These are phyloP conservation scores for Sphaerobolus stellatus DNA, from an alignment of 1,284 basidiomycete species.

Conservation along the genomic window DNA sequence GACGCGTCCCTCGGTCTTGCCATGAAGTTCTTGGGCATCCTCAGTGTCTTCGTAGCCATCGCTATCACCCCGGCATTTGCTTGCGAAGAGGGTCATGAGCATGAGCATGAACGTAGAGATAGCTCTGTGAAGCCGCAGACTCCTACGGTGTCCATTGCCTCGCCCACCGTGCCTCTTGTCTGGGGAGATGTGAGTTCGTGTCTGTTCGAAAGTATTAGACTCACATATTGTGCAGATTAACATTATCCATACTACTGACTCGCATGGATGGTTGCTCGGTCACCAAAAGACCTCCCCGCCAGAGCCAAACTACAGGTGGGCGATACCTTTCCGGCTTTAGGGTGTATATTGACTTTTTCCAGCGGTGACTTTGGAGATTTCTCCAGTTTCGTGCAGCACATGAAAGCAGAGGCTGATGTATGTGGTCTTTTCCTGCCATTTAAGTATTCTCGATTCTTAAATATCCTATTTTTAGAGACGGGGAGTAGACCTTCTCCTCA, in stretches of 20 bases:
- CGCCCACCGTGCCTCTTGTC: conserved; percentile 59
- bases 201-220: background rate
- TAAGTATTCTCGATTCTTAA: background rate
- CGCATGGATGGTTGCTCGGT: conserved; percentile 63
- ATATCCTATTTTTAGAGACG: conserved; percentile 43
- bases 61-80: background rate
- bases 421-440: background rate
- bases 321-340: background rate
- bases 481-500: conserved; percentile 67
- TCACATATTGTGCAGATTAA: conserved; percentile 39
- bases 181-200: conserved; percentile 62
- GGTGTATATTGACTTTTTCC: background rate
- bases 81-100: background rate
- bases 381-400: conserved; percentile 76
- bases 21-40: no score
- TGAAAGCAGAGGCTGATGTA: conserved; percentile 70
- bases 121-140: background rate
- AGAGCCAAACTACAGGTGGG: conserved; percentile 72
- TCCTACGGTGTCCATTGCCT: conserved; percentile 35
- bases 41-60: no score
- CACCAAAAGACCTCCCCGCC: conserved; percentile 69
- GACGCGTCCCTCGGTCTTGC: no score
- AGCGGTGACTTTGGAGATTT: conserved; percentile 80
- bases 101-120: background rate
- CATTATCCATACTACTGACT: conserved; percentile 68